Conservation (phyloP, 2,329 filamentous ascomycete species). For the Amauroascus niger region DNA sequence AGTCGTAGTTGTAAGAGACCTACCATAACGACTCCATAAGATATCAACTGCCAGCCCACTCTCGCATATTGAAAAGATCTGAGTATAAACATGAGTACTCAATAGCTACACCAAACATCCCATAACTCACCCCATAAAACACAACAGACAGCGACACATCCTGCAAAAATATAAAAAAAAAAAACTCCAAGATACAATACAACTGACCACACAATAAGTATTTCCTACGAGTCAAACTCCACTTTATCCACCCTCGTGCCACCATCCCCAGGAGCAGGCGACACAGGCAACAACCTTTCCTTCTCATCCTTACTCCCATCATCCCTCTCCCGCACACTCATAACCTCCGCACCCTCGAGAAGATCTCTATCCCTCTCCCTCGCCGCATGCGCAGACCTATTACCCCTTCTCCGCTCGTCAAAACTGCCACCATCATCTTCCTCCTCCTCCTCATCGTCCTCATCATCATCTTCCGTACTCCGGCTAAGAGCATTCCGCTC, state of each 20-base stretch:
- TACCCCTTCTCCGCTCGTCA: constrained; percentile 25
- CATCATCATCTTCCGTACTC: constrained; percentile 60
- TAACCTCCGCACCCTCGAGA: constrained; percentile 32
- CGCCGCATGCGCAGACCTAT: constrained; percentile 26
- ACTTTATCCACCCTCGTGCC: constrained; percentile 28
- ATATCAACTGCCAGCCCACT: too few species aligned
- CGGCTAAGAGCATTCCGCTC: constrained; percentile 68
- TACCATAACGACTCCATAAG: too few species aligned
- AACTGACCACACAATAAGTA: background rate
- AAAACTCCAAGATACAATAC: background rate
- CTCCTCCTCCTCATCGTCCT: constrained; percentile 44
- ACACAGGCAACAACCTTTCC: background rate
- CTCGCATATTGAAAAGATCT: too few species aligned
- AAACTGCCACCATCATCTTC: constrained; percentile 44
- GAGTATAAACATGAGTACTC: too few species aligned
- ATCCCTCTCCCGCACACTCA: constrained; percentile 34
- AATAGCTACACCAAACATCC: background rate
- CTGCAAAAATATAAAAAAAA: background rate
- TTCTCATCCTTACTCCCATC: constrained; percentile 26
- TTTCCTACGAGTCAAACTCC: constrained; percentile 26
- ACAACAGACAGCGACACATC: background rate
- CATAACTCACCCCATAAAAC: background rate
- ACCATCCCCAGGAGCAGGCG: constrained; percentile 13
- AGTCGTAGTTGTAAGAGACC: too few species aligned
- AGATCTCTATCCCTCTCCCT: constrained; percentile 56